A percentile compares a stretch with the other conserved stretches of the same genome.
Evolutionary conservation across 768 basidiomycete genomes (phyloP).

Genomic region (Podaxis sp.): DNA sequence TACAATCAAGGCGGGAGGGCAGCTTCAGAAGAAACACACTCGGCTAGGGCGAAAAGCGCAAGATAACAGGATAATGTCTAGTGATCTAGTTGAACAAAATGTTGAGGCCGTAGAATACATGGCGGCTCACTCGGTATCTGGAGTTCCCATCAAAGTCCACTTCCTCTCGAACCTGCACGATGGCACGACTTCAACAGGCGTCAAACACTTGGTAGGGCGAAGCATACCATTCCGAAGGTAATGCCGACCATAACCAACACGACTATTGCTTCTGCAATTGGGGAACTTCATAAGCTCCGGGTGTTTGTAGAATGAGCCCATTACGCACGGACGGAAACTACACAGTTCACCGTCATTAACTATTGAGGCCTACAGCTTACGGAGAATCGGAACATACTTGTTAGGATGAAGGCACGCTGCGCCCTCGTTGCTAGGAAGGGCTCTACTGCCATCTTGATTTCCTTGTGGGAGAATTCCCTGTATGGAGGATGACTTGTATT

Average conservation of each 20-base stretch:
- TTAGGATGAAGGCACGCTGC: conserved; percentile 66
- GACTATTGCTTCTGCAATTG: conserved; percentile 59
- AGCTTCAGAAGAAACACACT: conserved; percentile 39
- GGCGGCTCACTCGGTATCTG: conserved; percentile 47
- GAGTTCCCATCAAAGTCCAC: conserved; percentile 30
- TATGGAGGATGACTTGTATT: not conserved
- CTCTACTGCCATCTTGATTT: conserved; percentile 58
- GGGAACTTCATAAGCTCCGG: not conserved
- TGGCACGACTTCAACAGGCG: not conserved
- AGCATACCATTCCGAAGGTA: conserved; percentile 59
- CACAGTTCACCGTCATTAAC: conserved; percentile 2
- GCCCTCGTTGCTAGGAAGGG: conserved; percentile 68
- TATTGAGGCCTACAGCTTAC: not conserved
- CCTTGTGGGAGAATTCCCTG: not conserved
- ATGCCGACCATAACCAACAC: conserved; percentile 74
- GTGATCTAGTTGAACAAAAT: not conserved
- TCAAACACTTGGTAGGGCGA: not conserved
- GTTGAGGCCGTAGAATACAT: not conserved
- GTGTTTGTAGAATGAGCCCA: not conserved
- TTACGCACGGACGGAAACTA: conserved; percentile 59
- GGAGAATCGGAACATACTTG: conserved; percentile 42
- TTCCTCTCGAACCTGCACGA: conserved; percentile 42
- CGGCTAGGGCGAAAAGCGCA: conserved; percentile 77
- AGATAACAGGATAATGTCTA: conserved; percentile 84
- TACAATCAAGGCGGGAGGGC: not conserved